Evolutionary conservation across 768 basidiomycete genomes (phyloP).

Genomic region (Lentinus brumalis): DNA sequence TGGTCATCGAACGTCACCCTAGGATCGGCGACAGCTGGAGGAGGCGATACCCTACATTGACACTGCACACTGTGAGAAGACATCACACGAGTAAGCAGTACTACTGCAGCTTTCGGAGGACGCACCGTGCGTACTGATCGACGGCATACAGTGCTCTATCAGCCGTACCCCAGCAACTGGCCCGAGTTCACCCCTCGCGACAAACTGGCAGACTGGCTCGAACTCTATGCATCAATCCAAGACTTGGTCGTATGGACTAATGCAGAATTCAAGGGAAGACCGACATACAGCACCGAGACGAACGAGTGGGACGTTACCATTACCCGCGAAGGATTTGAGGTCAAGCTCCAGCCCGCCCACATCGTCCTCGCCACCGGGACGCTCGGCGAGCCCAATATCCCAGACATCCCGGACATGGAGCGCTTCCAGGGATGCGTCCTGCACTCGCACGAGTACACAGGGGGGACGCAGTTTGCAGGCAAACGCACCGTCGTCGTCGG

Average conservation of each 20-base stretch:
- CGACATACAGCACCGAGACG: constrained; percentile 39
- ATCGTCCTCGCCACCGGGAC: constrained; percentile 62
- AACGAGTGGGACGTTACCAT: constrained; percentile 50
- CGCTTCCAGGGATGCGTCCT: constrained; percentile 50
- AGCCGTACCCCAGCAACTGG: constrained; percentile 18
- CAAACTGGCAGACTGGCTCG: constrained; percentile 69
- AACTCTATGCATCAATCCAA: constrained; percentile 57
- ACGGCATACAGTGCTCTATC: constrained; percentile 5
- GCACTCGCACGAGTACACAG: constrained; percentile 55
- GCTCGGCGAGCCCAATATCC: constrained; percentile 47
- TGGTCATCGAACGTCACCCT: constrained; percentile 59
- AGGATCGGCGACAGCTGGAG: constrained; percentile 63
- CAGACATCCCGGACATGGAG: constrained; percentile 46
- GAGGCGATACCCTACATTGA: constrained; percentile 58
- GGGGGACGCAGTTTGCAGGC: constrained; percentile 50
- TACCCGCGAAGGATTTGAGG: constrained; percentile 36
- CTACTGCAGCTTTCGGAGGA: constrained; percentile 38
- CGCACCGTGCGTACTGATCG: background rate
- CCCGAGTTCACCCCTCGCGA: constrained; percentile 40
- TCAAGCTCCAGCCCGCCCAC: constrained; percentile 47
- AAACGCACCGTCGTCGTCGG: constrained; percentile 71
- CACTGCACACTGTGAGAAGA: constrained; percentile 37
- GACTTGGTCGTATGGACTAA: constrained; percentile 69
- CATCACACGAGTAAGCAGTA: constrained; percentile 37
- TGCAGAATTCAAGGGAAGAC: constrained; percentile 38